Evolutionary conservation across 306 rosid species (phyloP).

Genomic region (Alnus rubra): DNA sequence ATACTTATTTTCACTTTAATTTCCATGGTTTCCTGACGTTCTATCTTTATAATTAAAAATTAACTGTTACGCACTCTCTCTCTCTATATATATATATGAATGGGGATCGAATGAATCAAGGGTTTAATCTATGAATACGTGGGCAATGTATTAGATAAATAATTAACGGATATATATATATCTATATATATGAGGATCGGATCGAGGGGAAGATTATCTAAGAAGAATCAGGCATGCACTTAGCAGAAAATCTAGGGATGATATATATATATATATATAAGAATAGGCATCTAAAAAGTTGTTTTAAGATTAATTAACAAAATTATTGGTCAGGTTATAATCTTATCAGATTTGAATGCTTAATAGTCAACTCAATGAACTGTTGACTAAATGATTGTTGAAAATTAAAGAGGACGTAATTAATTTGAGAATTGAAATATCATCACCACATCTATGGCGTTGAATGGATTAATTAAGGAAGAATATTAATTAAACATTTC

Average conservation of each 20-base stretch:
- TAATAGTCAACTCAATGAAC: not conserved
- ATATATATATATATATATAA: not conserved
- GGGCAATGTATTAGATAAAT: too few relatives aligned
- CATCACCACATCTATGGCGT: not conserved
- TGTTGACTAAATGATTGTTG: not conserved
- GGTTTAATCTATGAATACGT: not conserved
- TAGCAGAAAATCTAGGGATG: not conserved
- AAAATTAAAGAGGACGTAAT: not conserved
- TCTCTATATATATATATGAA: too few relatives aligned
- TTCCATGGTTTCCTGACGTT: constrained; percentile 1
- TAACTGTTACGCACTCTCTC: too few relatives aligned
- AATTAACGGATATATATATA: not conserved
- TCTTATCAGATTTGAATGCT: constrained; percentile 7
- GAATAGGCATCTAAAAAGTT: constrained; percentile 22
- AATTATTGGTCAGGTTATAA: not conserved
- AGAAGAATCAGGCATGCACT: constrained; percentile 2
- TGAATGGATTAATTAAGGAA: not conserved
- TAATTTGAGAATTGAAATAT: not conserved
- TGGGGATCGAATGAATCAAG: not conserved
- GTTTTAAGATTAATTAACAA: constrained; percentile 3
- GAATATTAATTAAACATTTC: not conserved
- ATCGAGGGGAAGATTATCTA: constrained; percentile 8
- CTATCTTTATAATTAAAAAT: not conserved
- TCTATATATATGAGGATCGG: too few relatives aligned
- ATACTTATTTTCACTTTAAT: constrained; percentile 38